Base-by-base conservation (phyloP, 352 stramenopile species). In the Phytophthora brassicae region DNA sequence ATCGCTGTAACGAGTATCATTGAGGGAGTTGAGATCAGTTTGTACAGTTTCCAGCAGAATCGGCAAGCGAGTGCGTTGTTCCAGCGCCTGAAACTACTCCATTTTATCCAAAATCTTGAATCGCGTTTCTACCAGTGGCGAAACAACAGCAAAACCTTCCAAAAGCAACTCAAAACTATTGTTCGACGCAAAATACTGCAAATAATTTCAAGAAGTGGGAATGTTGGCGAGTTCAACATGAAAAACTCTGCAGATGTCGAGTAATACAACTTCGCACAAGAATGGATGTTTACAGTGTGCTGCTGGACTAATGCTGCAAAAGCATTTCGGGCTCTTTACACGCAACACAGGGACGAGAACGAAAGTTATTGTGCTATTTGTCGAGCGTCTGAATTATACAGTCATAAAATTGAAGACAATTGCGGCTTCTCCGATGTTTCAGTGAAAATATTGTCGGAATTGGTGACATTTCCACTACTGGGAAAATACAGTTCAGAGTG, bases 171-270 rank as follows among this genome's bases (percentile, higher is more conserved):
- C 11, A 68, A 68, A 16, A 39, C 33, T 1, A 17, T 64, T 56
- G 47, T 39, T 13, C 43, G 29, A 12, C 23, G 39, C 29, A 68
- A 68, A n/a, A 26, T 33, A 8, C 45, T 68, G 23, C 29, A 60
- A 20, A 28, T 56, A 19, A 28, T 22, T 64, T 68, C 11, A 31
- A 60, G 2, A 22, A 60, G 33, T 68, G 60, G 60, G 29, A 64
- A 6, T 11, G 19, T n/a, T 68, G 54, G 60, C 33, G 20, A 20
- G 11, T n/a, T 12, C 16, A 68, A 9, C 47, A 68, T 6, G 23
- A 49, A 68, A 64, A 17, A 19, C 60, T 36, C 7, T 54, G 52
- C 20, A 48, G 46, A 45, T 29, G 50, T 9, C 22, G 3, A 45
- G 41, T 68, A 4, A 31, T 31, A 36, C 6, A 43, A 19, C 2